phyloP scores from a whole-genome alignment of 169 alveolate genomes.

The Eimeria falciformis region DNA sequence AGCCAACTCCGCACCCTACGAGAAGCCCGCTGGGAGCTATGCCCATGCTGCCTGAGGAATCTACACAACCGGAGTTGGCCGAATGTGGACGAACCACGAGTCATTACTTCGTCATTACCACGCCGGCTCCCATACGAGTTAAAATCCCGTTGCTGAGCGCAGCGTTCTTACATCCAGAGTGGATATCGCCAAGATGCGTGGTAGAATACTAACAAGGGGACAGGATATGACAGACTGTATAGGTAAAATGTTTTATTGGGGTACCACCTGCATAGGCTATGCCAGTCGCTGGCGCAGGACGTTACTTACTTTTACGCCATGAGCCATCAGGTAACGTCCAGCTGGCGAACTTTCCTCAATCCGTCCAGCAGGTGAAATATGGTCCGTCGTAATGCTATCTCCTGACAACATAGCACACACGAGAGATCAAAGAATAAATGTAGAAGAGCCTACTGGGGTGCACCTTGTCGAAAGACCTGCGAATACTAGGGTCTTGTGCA shows the following conservation, averaged over 20 bases:
- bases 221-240: too few species aligned
- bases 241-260: too few species aligned
- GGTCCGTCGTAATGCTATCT: conserved; percentile 98
- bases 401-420: conserved; percentile 82
- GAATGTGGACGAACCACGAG: conserved; percentile 69
- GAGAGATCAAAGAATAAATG: not conserved
- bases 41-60: not conserved
- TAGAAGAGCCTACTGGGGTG: too few species aligned
- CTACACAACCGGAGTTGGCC: not conserved
- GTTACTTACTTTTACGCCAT: conserved; percentile 87
- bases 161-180: too few species aligned
- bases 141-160: conserved; percentile 87
- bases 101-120: conserved; percentile 98
- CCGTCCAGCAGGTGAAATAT: conserved; percentile 98
- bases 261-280: not conserved
- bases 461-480: too few species aligned
- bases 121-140: conserved; percentile 98
- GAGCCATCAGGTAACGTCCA: conserved; percentile 86
- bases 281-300: not conserved
- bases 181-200: not conserved
- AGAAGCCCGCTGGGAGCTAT: not conserved
- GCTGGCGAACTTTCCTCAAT: conserved; percentile 96
- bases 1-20: not conserved
- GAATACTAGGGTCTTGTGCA: too few species aligned
- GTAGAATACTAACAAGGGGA: not conserved